Evolutionary conservation across 2,329 filamentous ascomycete species (phyloP), one percentile per base, ranked within the genome.

Genomic region (Paraphaeosphaeria minitans): DNA sequence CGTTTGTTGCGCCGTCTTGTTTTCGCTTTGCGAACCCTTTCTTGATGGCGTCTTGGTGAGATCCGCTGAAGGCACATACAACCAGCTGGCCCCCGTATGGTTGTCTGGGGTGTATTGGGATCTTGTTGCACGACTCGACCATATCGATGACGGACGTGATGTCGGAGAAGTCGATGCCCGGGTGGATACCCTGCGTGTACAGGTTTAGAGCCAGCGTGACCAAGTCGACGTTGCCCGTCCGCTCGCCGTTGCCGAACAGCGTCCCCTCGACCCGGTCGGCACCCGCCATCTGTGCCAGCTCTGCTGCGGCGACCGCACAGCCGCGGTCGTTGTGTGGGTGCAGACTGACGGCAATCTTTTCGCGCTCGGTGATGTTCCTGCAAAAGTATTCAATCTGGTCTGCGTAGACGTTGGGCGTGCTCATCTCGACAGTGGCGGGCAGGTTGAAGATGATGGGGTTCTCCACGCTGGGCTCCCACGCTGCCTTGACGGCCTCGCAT

Each of bases 321-420:
- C 94, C 94, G 62, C 95, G 85, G 77, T 98, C 95, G 74, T 98
- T 98, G 80, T 99, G 94, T 9, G 92, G 91, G 76, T 98, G 95
- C 55, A 98, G 84, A 61, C 91, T 96, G 14, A 98, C 90, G 69
- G 89, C 91, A 52, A 97, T 85, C 80, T 93, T 95, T 71, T 97
- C 89, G 53, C 93, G 84, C 77, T 97, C 90, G 0, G 85, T 84
- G 73, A 98, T 93, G 75, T 94, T 84, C 53, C 84, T 86, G 81
- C 92, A 96, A 79, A 99, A 99, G 80, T 92, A 96, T 77, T 99
- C 95, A 62, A 99, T 91, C 80, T 96, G 90, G 74, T 99, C 95
- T 51, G 95, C 95, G 75, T 95, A 99, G 49, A 97, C 86, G 75
- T 99, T 99, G 35, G 93, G 93, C 0, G 95, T 97, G 0, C 92